Evolutionary conservation across 2,329 filamentous ascomycete species (phyloP).

Genomic region (Dothideomycetes sp.): DNA sequence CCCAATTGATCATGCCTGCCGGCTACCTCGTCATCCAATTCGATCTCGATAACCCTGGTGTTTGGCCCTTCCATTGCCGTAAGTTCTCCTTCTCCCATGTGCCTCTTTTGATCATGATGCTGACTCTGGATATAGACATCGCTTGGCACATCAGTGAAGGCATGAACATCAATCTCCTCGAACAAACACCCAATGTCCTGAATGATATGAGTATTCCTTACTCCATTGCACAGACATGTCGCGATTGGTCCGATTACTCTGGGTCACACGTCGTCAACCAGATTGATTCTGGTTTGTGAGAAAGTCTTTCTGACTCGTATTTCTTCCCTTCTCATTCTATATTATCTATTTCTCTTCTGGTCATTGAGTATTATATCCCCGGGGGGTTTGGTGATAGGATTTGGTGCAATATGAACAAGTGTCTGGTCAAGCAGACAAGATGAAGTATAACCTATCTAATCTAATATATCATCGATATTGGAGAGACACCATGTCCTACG

Average conservation of each 20-base stretch:
- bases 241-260: constrained; percentile 20
- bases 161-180: constrained; percentile 26
- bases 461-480: too few species aligned
- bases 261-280: constrained; percentile 19
- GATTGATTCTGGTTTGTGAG: constrained; percentile 22
- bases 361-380: too few species aligned
- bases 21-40: constrained; percentile 36
- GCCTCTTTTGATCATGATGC: background rate
- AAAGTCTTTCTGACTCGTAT: too few species aligned
- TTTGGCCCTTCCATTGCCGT: constrained; percentile 36
- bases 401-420: too few species aligned
- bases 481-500: too few species aligned
- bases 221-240: constrained; percentile 26
- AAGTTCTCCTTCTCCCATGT: constrained; percentile 8
- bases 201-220: constrained; percentile 22
- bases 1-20: constrained; percentile 19
- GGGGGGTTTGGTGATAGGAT: too few species aligned
- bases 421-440: too few species aligned
- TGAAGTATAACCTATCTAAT: too few species aligned
- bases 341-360: too few species aligned
- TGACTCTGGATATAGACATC: constrained; percentile 17
- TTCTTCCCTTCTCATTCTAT: too few species aligned
- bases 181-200: constrained; percentile 21
- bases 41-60: constrained; percentile 42
- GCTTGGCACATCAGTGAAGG: constrained; percentile 27